phyloP scores from a whole-genome alignment of 2,329 filamentous ascomycete genomes.

The Aspergillus ochraceus region DNA sequence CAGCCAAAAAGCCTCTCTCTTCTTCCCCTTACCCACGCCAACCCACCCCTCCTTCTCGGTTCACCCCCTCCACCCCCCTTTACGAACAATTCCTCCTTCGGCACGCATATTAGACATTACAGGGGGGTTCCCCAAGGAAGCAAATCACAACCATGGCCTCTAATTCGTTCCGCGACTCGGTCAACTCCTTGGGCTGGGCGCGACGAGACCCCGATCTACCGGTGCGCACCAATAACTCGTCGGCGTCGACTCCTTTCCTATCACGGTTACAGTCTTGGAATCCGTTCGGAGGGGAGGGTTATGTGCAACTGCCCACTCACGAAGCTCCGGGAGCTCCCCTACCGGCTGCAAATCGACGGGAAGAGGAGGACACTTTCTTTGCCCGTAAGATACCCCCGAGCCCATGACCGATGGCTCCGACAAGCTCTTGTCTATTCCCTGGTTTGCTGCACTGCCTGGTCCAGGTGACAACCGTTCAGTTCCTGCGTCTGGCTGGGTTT shows the following conservation, averaged over 20 bases:
- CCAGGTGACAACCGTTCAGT: slow-evolving; percentile 37
- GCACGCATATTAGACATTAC: slow-evolving; percentile 9
- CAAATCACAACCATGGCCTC: slow-evolving; percentile 27
- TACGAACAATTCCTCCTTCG: slow-evolving; percentile 9
- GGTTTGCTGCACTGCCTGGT: slow-evolving; percentile 24
- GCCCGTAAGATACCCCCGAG: slow-evolving; percentile 68
- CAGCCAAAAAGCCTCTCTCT: slow-evolving; percentile 15
- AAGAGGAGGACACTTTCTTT: slow-evolving; percentile 96
- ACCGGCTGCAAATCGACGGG: slow-evolving; percentile 77
- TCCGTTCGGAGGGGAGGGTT: slow-evolving; percentile 81
- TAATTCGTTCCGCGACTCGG: slow-evolving; percentile 84
- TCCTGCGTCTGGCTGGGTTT: slow-evolving; percentile 38
- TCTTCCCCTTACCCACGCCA: slow-evolving; percentile 2
- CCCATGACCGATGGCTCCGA: slow-evolving; percentile 23
- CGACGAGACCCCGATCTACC: slow-evolving; percentile 76
- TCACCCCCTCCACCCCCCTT: neutral
- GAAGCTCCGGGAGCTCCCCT: slow-evolving; percentile 81
- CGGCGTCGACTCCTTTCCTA: slow-evolving; percentile 67
- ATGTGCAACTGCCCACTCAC: slow-evolving; percentile 84
- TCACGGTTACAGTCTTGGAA: slow-evolving; percentile 82
- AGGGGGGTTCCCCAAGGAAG: slow-evolving; percentile 3
- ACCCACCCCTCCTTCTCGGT: neutral
- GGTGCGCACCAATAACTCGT: slow-evolving; percentile 59
- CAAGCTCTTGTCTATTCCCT: slow-evolving; percentile 8
- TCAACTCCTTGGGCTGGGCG: slow-evolving; percentile 94